Evolutionary conservation across 495 filamentous ascomycete species (phyloP), one percentile per base, ranked within the genome.

Genomic region (Hypoxylon perforatum): DNA sequence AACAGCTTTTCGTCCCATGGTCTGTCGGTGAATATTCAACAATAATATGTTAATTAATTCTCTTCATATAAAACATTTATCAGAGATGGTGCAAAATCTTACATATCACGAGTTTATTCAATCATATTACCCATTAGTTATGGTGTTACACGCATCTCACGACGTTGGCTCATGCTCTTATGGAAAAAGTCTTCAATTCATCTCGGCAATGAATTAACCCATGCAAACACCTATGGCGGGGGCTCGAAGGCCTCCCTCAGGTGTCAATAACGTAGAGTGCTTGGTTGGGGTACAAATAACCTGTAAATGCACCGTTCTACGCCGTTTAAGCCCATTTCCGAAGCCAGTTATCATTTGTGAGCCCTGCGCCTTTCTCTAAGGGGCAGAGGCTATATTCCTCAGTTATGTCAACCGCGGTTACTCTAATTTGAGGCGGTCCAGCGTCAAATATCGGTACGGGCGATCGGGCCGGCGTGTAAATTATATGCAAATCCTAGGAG

Each of bases 171-270:
- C n/a, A 28, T 28, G 17, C 18, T 22, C 2, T 17, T 15, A 28
- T 47, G 21, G 23, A 17, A 47, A 39, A 45, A 45, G 8, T 19
- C 33, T n/a, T 67, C 54, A n/a, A 59, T 68, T 68, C 36, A 38
- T 54, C 28, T 55, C 23, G n/a, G 49, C 14, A 59, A 19, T 55
- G 18, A 58, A 59, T 47, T 68, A 35, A 18, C 38, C 39, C 57
- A 36, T 50, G 25, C 12, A 35, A 42, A 53, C 19, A 33, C 14
- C 15, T 51, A 33, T 55, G 23, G 36, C 25, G 38, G 33, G 45
- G 46, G 30, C 45, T 15, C 25, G 28, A 14, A 47, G 41, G n/a
- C 59, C 11, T 28, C 53, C 42, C 5, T 11, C 23, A 22, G 39
- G 48, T 11, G 21, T 44, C 6, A 39, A 54, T 14, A 64, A 59